Evolutionary conservation across 192 early-diverging fungal species (phyloP), one percentile per base, ranked within the genome.

Genomic region (Gorgonomyces haynaldii): DNA sequence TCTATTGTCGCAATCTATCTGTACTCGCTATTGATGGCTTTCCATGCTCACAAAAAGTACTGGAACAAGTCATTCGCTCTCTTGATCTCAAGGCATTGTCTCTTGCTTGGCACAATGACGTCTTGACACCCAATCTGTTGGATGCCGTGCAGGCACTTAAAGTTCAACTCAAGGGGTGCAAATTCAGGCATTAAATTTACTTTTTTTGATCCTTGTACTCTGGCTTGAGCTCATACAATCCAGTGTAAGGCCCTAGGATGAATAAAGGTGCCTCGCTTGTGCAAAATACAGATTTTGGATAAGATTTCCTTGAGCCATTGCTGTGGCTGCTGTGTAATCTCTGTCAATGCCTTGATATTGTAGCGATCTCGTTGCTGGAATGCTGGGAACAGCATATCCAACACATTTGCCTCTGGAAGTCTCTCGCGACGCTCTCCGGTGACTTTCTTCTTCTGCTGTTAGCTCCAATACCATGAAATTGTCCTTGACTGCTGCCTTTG

Each of bases 311-410:
- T 89, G 13, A 96, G 61, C 51, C 79, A 96, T 19, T 56, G 54
- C 40, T 78, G 65, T 7, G 92, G 92, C 68, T 96, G 92, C 26
- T 81, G 67, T 1, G 79, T 84, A 27, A 78, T 68, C 52, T 91
- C 88, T 4, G 80, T 64, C 23, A 97, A 64, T 17, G 82, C 84
- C 59, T 86, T 88, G 61, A 95, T 79, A 15, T 74, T 74, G 82
- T 83, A 91, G 57, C 91, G 86, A n/a, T 72, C 70, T 49, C 77
- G 79, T 44, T 74, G 61, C 40, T 85, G 79, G 62, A 91, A 97
- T 4, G 74, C 74, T 29, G 57, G 58, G 63, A 97, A 94, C 34
- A 97, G 44, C 46, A 85, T 53, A 48, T 85, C 82, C 67, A 88
- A 80, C 43, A 97, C 70, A 34, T 90, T 85, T 58, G 83, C 72